phyloP scores from a whole-genome alignment of 2,329 filamentous ascomycete species.

The Penicillium sp. region DNA sequence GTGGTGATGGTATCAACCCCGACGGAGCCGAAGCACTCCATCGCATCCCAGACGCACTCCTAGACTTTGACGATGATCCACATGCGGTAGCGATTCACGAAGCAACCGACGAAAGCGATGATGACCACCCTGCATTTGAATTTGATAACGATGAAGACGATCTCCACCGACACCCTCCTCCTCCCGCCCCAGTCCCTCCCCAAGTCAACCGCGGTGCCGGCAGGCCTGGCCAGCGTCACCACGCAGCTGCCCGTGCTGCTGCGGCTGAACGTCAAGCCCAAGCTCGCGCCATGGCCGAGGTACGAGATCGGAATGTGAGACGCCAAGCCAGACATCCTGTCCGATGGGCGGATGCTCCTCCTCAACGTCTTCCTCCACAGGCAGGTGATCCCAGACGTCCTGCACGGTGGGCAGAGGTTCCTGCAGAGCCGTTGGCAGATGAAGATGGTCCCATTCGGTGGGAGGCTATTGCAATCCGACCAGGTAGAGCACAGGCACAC shows the following conservation, averaged over 20 bases:
- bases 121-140: conserved; percentile 24
- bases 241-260: conserved; percentile 34
- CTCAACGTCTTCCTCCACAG: conserved; percentile 11
- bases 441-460: conserved; percentile 1
- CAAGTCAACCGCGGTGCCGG: conserved; percentile 29
- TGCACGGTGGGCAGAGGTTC: not conserved
- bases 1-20: conserved; percentile 61
- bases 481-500: conserved; percentile 6
- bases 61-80: conserved; percentile 34
- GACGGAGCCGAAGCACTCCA: conserved; percentile 41
- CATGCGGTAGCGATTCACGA: conserved; percentile 8
- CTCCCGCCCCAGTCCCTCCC: conserved; percentile 40
- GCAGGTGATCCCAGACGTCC: conserved; percentile 2
- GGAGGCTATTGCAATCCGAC: conserved; percentile 1
- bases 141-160: conserved; percentile 27
- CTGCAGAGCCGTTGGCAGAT: not conserved
- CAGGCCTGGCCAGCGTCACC: conserved; percentile 25
- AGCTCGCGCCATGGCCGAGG: conserved; percentile 38
- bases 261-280: conserved; percentile 39
- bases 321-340: not conserved
- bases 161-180: conserved; percentile 31
- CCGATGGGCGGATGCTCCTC: conserved; percentile 1
- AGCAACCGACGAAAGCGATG: conserved; percentile 25
- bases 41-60: conserved; percentile 38
- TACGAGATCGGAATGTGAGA: conserved; percentile 26